Evolutionary conservation across 2,329 filamentous ascomycete species (phyloP), one percentile per base, ranked within the genome.

Genomic region (Samsoniella hepiali): DNA sequence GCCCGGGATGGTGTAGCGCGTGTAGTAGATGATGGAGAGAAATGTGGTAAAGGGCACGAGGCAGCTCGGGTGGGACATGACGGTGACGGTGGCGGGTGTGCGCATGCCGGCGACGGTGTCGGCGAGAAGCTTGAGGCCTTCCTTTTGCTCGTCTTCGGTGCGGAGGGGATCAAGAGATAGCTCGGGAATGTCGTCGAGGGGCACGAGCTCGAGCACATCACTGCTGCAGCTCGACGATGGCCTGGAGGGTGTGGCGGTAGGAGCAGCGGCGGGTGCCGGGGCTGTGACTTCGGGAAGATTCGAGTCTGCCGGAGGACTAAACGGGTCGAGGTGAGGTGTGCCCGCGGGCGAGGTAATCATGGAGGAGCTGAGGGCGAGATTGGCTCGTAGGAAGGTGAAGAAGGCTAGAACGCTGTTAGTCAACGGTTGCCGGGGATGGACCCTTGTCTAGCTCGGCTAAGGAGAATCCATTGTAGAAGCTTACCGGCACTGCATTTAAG

Each of bases 101-200:
- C 89, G 87, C 79, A 95, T 92, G 76, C 96, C 89, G 42, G 91
- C 90, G 57, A 96, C 85, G 64, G 88, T 91, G 75, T 94, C 91
- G 65, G 91, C 89, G 45, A 96, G 82, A 27, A 96, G 84, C 66
- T 84, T 84, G 58, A 96, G 80, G 22, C 88, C 88, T 63, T 86
- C 82, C 66, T 87, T 77, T 72, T 88, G 87, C 73, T 93, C 89
- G 58, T 80, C 72, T 57, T 84, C 78, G 57, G 72, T 71, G 53
- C 80, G 79, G 50, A 88, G 77, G 29, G 83, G 74, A 68, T 86
- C 84, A 58, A 90, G 86, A 58, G 82, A 84, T 50, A 93, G 83
- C 9, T 87, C 82, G 6, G 88, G 87, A 63, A 90, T 79, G 69
- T 77, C 75, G 67, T 84, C 82, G 64, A 72, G 72, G 56, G 70